Percentiles rank a stretch among this genome's conserved stretches.
Evolutionary conservation across 2,329 filamentous ascomycete species (phyloP).

Genomic region (Talaromyces sp.): DNA sequence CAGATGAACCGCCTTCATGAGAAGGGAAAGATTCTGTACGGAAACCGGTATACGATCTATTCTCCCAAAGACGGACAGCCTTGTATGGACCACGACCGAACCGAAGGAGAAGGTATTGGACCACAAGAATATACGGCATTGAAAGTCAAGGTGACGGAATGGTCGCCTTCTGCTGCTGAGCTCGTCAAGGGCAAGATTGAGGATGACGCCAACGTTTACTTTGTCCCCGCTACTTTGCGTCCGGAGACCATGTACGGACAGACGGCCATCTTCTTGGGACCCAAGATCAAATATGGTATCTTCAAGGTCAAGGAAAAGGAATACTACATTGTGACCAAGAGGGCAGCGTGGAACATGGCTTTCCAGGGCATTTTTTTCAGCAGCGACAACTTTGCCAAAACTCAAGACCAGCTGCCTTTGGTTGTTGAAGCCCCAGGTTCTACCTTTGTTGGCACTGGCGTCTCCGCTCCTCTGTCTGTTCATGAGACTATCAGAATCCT

Average conservation of each 20-base stretch:
- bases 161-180: conserved; percentile 70
- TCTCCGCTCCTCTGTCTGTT: conserved; percentile 82
- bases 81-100: conserved; percentile 82
- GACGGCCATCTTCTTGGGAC: conserved; percentile 90
- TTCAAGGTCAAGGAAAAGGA: conserved; percentile 74
- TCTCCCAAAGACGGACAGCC: conserved; percentile 83
- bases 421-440: conserved; percentile 70
- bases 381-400: conserved; percentile 39
- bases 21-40: conserved; percentile 87
- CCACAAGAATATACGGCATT: conserved; percentile 90
- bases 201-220: conserved; percentile 72
- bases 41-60: conserved; percentile 90
- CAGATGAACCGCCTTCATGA: conserved; percentile 92
- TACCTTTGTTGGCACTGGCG: conserved; percentile 78
- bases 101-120: conserved; percentile 72
- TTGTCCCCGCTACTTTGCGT: conserved; percentile 85
- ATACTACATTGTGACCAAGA: conserved; percentile 77
- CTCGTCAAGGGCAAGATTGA: conserved; percentile 73
- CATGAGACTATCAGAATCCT: conserved; percentile 82
- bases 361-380: conserved; percentile 79
- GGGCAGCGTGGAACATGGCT: conserved; percentile 89
- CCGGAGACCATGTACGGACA: conserved; percentile 99
- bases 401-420: conserved; percentile 70
- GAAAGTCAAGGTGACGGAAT: conserved; percentile 87
- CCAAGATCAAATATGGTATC: conserved; percentile 81